Percentiles rank a stretch among this genome's conserved stretches.
phyloP scores from a whole-genome alignment of 331 rosid genomes.

The Quercus phellos region DNA sequence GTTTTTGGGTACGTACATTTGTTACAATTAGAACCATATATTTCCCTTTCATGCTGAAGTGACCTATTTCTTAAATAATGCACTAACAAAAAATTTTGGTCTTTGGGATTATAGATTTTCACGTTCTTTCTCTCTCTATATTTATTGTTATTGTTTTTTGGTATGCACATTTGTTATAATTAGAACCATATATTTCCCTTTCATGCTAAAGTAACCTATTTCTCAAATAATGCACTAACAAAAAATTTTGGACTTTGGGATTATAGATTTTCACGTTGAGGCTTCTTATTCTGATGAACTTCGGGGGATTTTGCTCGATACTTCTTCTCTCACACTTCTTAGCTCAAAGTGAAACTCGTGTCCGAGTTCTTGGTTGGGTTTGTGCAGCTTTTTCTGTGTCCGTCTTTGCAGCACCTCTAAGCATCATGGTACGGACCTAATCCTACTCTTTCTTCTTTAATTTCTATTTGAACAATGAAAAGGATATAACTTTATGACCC shows the following conservation, averaged over 20 bases:
- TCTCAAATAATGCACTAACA: background rate
- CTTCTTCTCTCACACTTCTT: conserved; percentile 57
- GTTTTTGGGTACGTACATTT: too few relatives aligned
- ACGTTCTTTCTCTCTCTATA: background rate
- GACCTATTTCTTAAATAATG: background rate
- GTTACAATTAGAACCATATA: too few relatives aligned
- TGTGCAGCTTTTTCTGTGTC: conserved; percentile 65
- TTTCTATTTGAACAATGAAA: too few relatives aligned
- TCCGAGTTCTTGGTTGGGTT: conserved; percentile 76
- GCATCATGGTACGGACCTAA: conserved; percentile 53
- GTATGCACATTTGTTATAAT: too few relatives aligned
- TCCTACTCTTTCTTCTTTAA: background rate
- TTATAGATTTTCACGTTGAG: conserved; percentile 61
- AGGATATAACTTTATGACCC: too few relatives aligned
- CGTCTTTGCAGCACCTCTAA: conserved; percentile 87
- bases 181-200: too few relatives aligned
- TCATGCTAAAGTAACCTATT: background rate
- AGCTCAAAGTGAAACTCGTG: conserved; percentile 42
- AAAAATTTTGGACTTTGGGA: background rate
- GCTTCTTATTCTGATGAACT: conserved; percentile 55
- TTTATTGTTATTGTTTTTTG: background rate
- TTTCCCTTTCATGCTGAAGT: too few relatives aligned
- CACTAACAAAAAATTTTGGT: background rate
- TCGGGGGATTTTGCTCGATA: conserved; percentile 69
- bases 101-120: background rate